These are phyloP conservation scores for Tulasnella calospora DNA, from an alignment of 768 basidiomycete genomes.

Conservation along the genomic window DNA sequence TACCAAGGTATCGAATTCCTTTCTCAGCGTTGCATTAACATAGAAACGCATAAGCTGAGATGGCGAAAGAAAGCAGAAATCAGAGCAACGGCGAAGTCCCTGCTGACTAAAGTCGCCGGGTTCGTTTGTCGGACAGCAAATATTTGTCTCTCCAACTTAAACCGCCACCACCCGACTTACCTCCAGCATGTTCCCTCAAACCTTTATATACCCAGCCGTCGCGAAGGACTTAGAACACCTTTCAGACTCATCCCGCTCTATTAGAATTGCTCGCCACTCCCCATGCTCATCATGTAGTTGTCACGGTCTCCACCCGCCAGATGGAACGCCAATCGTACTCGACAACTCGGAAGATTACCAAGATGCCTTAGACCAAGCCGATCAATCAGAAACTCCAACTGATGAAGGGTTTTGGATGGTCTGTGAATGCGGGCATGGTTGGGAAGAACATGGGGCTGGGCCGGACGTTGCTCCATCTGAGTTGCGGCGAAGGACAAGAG, in stretches of 20 bases:
- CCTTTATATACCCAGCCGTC: conserved; percentile 29
- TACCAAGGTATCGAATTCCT: too few relatives aligned
- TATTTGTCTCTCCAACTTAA: background rate
- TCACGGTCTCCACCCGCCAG: conserved; percentile 62
- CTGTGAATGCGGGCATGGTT: conserved; percentile 68
- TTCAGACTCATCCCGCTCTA: conserved; percentile 24
- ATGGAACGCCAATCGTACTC: conserved; percentile 53
- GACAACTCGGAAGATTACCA: conserved; percentile 30
- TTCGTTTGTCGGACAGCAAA: background rate
- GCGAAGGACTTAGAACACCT: conserved; percentile 11
- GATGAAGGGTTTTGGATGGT: conserved; percentile 28
- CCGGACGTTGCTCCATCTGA: conserved; percentile 54
- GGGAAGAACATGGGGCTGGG: conserved; percentile 61
- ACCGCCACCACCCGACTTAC: background rate
- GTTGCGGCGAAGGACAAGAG: conserved; percentile 63
- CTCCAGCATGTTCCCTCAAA: conserved; percentile 3
- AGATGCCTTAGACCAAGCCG: conserved; percentile 29
- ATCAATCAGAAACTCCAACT: conserved; percentile 27
- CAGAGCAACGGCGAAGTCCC: background rate
- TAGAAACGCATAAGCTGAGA: too few relatives aligned
- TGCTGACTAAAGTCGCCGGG: background rate
- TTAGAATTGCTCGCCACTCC: conserved; percentile 79
- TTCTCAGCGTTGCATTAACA: too few relatives aligned
- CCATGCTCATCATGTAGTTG: conserved; percentile 69
- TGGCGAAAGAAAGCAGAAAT: background rate